Evolutionary conservation across 2,329 filamentous ascomycete genomes (phyloP), one percentile per base, ranked within the genome.

Genomic region (Cyclaneusma minus): DNA sequence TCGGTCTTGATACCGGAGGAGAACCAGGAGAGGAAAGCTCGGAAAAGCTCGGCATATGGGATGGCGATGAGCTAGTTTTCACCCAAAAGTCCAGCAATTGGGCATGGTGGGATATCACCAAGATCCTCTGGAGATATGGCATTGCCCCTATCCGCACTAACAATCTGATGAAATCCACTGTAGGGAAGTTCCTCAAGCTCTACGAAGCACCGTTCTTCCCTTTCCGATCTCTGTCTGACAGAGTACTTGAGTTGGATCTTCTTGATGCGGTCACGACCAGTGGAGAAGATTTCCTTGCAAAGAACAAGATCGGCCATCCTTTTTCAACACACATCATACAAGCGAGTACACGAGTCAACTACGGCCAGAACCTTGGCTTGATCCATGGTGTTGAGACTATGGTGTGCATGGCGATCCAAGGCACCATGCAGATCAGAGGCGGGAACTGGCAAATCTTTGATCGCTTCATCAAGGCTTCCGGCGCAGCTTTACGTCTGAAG

Each of bases 391-490:
- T 98, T 1, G 83, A 91, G 42, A 72, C 85, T 2, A 83, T 94
- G 77, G 68, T 68, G 3, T 87, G 84, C 22, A 82, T 95, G 71
- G 80, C 85, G 3, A 79, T 84, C 0, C 76, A 87, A 27, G 84
- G 83, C 5, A 82, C 85, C 1, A 69, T 84, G 47, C 61, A 77
- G 11, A 66, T 95, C 1, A 52, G 67, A 9, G 84, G 84, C 5
- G 89, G 89, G 2, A 98, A 95, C 49, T 95, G 85, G 84, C 73
- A 70, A 41, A 93, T 98, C 29, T 98, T 98, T 45, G 64, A 75
- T n/a, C 56, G 62, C 22, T 91, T 94, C 78, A 56, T 87, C 2
- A 59, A 66, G 19, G 54, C 58, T 1, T 76, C 81, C 2, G 54
- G 62, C 3, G 72, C 79, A 0, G 50, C 57, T 0, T 37, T 85